A percentile compares a stretch with the other conserved stretches of the same genome.
Evolutionary conservation across 2,329 filamentous ascomycete species (phyloP).

Genomic region (Talaromyces sp.): DNA sequence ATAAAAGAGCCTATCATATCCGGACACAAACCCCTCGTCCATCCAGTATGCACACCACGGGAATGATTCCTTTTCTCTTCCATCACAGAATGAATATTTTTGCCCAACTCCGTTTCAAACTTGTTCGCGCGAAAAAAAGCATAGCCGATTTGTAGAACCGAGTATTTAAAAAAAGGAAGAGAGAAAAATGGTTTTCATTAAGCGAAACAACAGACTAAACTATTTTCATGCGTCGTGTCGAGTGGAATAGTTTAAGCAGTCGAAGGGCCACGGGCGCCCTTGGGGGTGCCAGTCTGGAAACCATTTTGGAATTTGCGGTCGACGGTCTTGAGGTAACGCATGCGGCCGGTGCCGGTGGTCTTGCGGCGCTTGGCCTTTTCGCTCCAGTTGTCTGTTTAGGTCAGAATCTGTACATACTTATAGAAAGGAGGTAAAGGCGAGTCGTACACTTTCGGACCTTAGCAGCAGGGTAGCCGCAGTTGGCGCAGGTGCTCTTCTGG

Average conservation of each 20-base stretch:
- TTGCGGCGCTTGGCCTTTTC: conserved; percentile 99
- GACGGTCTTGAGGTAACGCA: conserved; percentile 90
- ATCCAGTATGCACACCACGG: conserved; percentile 21
- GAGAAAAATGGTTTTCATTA: conserved; percentile 6
- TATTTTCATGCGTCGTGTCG: not conserved
- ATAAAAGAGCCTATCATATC: not conserved
- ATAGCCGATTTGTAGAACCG: not conserved
- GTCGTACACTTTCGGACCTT: conserved; percentile 97
- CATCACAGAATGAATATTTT: conserved; percentile 10
- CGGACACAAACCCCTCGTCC: not conserved
- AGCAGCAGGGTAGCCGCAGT: conserved; percentile 94
- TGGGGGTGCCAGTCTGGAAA: conserved; percentile 87
- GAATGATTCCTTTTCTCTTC: not conserved
- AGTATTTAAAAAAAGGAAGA: not conserved
- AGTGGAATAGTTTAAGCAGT: conserved; percentile 39
- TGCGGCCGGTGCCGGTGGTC: conserved; percentile 95
- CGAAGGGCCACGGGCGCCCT: conserved; percentile 70
- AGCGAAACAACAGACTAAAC: conserved; percentile 5
- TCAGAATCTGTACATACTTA: conserved; percentile 12
- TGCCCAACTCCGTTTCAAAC: conserved; percentile 5
- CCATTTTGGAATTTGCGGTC: conserved; percentile 95
- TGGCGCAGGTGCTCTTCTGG: conserved; percentile 97
- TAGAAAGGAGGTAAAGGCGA: not conserved
- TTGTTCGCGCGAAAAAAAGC: not conserved
- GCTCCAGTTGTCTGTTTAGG: conserved; percentile 85